Evolutionary conservation across 768 basidiomycete species (phyloP).

Genomic region (Panellus pusillus): DNA sequence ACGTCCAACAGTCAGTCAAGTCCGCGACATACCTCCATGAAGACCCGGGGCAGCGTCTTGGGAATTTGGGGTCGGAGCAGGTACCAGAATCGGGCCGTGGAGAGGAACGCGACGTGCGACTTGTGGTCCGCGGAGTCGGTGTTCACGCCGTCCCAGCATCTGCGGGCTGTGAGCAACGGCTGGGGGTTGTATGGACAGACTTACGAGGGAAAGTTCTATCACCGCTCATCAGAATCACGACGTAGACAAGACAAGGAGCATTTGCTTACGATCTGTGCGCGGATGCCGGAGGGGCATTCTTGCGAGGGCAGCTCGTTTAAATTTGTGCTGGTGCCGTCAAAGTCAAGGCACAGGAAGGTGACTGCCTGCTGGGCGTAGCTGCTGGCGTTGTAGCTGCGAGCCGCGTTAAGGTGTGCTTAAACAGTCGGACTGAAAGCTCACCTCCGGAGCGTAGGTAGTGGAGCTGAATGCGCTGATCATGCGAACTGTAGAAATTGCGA

Average conservation of each 20-base stretch:
- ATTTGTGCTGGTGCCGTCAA: slow-evolving; percentile 31
- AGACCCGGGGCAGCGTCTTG: slow-evolving; percentile 47
- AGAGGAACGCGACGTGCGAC: slow-evolving; percentile 50
- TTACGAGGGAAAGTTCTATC: slow-evolving; percentile 19
- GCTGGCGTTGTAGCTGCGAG: slow-evolving; percentile 30
- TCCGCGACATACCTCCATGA: slow-evolving; percentile 46
- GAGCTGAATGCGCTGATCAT: slow-evolving; percentile 57
- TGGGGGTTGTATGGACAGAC: neutral
- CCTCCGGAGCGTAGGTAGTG: neutral
- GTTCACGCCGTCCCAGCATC: slow-evolving; percentile 60
- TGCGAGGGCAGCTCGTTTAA: slow-evolving; percentile 39
- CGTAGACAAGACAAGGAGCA: neutral
- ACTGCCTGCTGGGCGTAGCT: slow-evolving; percentile 39
- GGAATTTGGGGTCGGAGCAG: slow-evolving; percentile 47
- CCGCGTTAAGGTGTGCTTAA: slow-evolving; percentile 26
- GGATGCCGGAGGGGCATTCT: slow-evolving; percentile 44
- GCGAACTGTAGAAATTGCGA: slow-evolving; percentile 37
- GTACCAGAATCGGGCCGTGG: slow-evolving; percentile 48
- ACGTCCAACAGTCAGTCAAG: neutral
- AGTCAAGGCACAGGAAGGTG: slow-evolving; percentile 42
- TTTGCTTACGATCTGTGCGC: slow-evolving; percentile 46
- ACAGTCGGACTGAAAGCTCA: too few relatives aligned
- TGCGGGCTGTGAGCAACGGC: slow-evolving; percentile 46
- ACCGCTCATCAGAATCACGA: neutral
- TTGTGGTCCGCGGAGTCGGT: slow-evolving; percentile 51